These are phyloP conservation scores for Leishmania braziliensis DNA, from an alignment of 208 protist genomes.

Conservation along the genomic window DNA sequence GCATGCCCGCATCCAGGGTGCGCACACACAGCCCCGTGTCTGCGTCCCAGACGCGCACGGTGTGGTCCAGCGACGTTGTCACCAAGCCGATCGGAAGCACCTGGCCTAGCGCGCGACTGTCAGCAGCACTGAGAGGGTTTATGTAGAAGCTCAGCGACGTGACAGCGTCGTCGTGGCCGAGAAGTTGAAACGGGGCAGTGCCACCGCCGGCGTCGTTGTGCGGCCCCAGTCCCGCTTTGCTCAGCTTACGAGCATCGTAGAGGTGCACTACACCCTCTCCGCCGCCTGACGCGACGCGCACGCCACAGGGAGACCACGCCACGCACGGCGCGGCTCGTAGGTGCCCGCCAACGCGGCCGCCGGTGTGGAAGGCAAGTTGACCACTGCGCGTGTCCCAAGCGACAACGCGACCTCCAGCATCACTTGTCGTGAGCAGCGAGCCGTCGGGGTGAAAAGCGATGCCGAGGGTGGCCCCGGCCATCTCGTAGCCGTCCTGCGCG, in stretches of 20 bases:
- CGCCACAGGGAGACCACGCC: constrained; percentile 80
- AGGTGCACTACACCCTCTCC: constrained; percentile 73
- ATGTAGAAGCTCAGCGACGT: constrained; percentile 75
- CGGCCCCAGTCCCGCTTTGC: constrained; percentile 5
- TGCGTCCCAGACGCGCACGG: constrained; percentile 72
- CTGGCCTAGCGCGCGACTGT: constrained; percentile 1
- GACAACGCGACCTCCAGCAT: constrained; percentile 70
- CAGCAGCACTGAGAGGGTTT: constrained; percentile 20
- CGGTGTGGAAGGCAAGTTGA: constrained; percentile 54
- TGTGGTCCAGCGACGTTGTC: constrained; percentile 83
- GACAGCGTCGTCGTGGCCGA: constrained; percentile 83
- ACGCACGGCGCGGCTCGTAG: constrained; percentile 61
- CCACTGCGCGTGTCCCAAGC: constrained; percentile 80
- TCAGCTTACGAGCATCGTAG: constrained; percentile 78
- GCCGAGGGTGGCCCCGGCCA: constrained; percentile 38
- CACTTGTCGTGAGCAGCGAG: constrained; percentile 64
- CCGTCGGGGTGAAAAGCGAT: constrained; percentile 83
- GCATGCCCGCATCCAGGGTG: constrained; percentile 44
- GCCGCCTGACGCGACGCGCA: constrained; percentile 74
- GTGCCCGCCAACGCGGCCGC: constrained; percentile 59
- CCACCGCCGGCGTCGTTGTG: constrained; percentile 18
- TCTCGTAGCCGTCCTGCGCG: constrained; percentile 75
- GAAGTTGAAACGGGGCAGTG: constrained; percentile 48
- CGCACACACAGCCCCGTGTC: constrained; percentile 66
- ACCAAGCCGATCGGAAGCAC: constrained; percentile 60